These are phyloP conservation scores for Eucalyptus curtisii DNA, from an alignment of 345 rosid genomes.

Conservation along the genomic window DNA sequence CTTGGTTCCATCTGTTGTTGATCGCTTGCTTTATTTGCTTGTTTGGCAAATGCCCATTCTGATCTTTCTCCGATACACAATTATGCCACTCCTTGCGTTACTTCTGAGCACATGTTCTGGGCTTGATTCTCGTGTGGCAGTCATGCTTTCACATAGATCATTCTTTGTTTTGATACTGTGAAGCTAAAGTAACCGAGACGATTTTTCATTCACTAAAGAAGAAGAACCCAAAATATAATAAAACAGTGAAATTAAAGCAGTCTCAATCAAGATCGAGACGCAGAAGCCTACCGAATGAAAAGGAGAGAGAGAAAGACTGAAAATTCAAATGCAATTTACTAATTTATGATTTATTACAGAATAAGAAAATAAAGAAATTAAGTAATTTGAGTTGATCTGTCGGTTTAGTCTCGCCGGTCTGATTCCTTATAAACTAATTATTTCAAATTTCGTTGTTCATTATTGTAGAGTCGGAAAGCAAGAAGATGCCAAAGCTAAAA, in stretches of 20 bases:
- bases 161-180: not conserved
- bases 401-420: fast-evolving
- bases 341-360: not conserved
- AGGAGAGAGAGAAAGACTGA: too few species aligned
- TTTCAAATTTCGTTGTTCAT: not conserved
- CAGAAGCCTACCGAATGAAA: not conserved
- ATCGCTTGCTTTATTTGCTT: too few species aligned
- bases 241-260: too few species aligned
- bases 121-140: not conserved
- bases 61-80: too few species aligned
- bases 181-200: not conserved
- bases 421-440: not conserved
- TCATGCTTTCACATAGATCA: not conserved
- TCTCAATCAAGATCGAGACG: fast-evolving
- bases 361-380: not conserved
- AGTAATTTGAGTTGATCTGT: not conserved
- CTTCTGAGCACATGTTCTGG: not conserved
- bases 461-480: not conserved
- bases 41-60: too few species aligned
- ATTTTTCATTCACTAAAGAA: too few species aligned
- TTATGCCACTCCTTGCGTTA: not conserved
- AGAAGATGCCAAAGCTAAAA: not conserved
- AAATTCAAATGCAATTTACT: not conserved
- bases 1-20: too few species aligned
- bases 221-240: too few species aligned